Evolutionary conservation across 352 stramenopile species (phyloP).

Genomic region (Pythium vanterpoolii): DNA sequence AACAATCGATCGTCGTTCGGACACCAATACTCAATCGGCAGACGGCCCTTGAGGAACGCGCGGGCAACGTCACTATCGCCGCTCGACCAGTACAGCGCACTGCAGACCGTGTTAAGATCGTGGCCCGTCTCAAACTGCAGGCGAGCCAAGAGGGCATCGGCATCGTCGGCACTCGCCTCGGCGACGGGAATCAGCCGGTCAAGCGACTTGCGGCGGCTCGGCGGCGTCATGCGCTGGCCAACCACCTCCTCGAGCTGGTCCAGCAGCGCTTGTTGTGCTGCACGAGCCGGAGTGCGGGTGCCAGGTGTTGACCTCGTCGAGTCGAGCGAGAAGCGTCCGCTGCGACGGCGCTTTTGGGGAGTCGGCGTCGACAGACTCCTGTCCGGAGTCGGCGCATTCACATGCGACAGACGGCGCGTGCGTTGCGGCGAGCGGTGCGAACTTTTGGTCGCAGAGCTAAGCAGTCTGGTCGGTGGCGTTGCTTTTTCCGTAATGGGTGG

Average conservation of each 20-base stretch:
- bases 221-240: constrained; percentile 18
- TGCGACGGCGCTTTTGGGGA: constrained; percentile 6
- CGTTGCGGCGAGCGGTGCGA: constrained; percentile 12
- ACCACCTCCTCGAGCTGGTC: constrained; percentile 21
- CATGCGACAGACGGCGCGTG: constrained; percentile 6
- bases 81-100: constrained; percentile 25
- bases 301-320: constrained; percentile 13
- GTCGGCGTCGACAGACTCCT: not conserved
- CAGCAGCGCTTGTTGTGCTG: constrained; percentile 8
- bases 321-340: not conserved
- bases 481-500: not conserved
- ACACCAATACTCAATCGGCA: constrained; percentile 38
- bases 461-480: not conserved
- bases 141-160: constrained; percentile 8
- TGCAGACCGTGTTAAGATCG: constrained; percentile 18
- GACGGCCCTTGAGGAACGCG: constrained; percentile 19
- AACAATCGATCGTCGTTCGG: constrained; percentile 49
- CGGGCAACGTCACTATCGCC: constrained; percentile 17
- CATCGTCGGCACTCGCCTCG: constrained; percentile 8
- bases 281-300: not conserved
- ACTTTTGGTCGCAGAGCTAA: not conserved
- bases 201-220: constrained; percentile 15
- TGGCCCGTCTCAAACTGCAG: constrained; percentile 24
- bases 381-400: not conserved
- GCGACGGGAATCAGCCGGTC: constrained; percentile 13